These are phyloP conservation scores for Leccinum laetum DNA, from an alignment of 1,284 basidiomycete species.

Conservation along the genomic window DNA sequence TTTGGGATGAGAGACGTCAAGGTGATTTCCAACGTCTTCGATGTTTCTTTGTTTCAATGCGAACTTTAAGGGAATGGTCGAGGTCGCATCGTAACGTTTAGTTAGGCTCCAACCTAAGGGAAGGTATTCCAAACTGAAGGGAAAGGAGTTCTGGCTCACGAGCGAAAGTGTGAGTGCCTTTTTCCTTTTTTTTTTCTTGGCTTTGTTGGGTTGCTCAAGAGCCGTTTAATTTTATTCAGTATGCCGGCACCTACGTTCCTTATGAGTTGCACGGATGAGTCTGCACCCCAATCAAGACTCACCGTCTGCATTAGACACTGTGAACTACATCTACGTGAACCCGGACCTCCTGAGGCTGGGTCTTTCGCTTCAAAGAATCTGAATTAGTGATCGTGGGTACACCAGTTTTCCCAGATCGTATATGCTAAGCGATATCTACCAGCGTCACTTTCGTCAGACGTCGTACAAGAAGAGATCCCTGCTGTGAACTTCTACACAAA, in stretches of 20 bases:
- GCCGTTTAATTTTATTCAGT: slow-evolving; percentile 34
- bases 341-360: slow-evolving; percentile 42
- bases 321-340: slow-evolving; percentile 68
- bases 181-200: not conserved
- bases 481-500: no score
- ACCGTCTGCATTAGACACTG: slow-evolving; percentile 53
- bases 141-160: slow-evolving; percentile 19
- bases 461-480: no score
- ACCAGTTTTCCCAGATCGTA: slow-evolving; percentile 21
- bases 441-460: no score
- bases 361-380: slow-evolving; percentile 65
- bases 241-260: slow-evolving; percentile 65
- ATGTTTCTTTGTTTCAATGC: no score
- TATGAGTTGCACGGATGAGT: slow-evolving; percentile 21
- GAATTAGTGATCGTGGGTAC: slow-evolving; percentile 63
- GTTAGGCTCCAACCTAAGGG: no score
- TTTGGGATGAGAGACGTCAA: no score
- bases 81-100: no score
- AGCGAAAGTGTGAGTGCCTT: slow-evolving; percentile 61
- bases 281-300: not conserved
- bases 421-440: no score
- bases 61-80: no score
- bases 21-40: no score
- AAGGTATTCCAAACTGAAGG: no score
- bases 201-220: not conserved